Evolutionary conservation across 441 rosid genomes (phyloP), one percentile per base, ranked within the genome.

Genomic region (Sinapis alba): DNA sequence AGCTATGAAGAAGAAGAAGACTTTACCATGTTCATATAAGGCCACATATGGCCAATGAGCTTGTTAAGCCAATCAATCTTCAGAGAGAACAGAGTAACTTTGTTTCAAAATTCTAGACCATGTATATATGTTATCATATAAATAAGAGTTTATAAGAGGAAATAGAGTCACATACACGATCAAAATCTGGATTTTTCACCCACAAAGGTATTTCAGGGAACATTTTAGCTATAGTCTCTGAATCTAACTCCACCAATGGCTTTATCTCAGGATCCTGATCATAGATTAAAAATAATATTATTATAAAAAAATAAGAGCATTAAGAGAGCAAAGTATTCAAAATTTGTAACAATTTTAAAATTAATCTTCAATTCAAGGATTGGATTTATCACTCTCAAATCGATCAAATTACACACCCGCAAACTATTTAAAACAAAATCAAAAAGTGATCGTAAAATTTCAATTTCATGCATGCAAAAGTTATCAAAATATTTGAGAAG

Each of bases 41-140:
- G 94, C 94, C 94, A 89, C 92, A 89, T 84, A 62, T 68, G 34
- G 38, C 80, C 85, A 34, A 87, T 18, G 73, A 89, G 82, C 79
- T 83, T 83, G 83, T 89, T 89, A 69, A 89, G 87, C 94, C 92
- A 86, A 68, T 87, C 92, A 85, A 87, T 79, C 94, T 89, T 78
- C 54, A 36, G 16, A 65, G 2, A 69, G 19, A 68, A 56, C 13
- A 79, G 2, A 59, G 27, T 63, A 28, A 32, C 15, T 47, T 34
- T 26, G 38, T 77, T 34, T 34, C 16, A 38, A 13, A 4, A 34
- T 64, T 41, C 7, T 7, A 54, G 7, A 78, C 65, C 45, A 15
- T 45, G 7, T 18, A 50, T 7, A 50, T 50, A 7, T 41, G 1
- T 4, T 41, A 41, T 41, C 9, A 47, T 50, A 4, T 13, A 50